Evolutionary conservation across 2,329 filamentous ascomycete genomes (phyloP), one percentile per base, ranked within the genome.

Genomic region (Grosmannia penicillata): DNA sequence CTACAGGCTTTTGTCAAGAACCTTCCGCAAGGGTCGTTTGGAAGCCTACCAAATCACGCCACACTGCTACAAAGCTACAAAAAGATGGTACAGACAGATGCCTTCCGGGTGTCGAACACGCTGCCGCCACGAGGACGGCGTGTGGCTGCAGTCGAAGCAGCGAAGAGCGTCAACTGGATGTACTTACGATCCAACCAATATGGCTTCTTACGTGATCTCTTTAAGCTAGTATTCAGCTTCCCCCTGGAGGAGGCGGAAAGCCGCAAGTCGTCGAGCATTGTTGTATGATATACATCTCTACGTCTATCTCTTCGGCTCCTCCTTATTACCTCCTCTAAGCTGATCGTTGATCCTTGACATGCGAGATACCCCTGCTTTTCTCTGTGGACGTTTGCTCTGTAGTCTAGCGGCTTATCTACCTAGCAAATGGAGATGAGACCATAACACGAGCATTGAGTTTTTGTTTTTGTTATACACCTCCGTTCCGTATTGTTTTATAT

Each of bases 211-310:
- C 68, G 75, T 36, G 86, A 94, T 50, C 64, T 95, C 13, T 95
- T 83, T 60, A 72, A 74, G 38, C 67, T 89, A 29, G 85, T 94
- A 3, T 93, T 93, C 55, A 82, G 84, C 4, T 89, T 89, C 51
- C 73, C 79, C 34, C 60, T 85, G 14, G 84, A 94, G 39, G 86
- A 94, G 49, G 78, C 75, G 1, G 75, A 80, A 33, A 62, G 66
- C 38, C 66, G 78, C 46, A 80, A 82, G 50, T 72, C 68, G 40
- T 63, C 78, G 34, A 74, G 68, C 43, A 78, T 82, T 42, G 59
- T 60, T 15, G 64, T 78, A 15, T 75, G 36, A 37, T 22, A 2
- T 21, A n/a, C n/a, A n/a, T n/a, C n/a, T n/a, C n/a, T n/a, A n/a
- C n/a, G n/a, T n/a, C n/a, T n/a, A n/a, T n/a, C n/a, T n/a, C n/a